phyloP scores from a whole-genome alignment of 306 rosid genomes.

The Styphnolobium japonicum region DNA sequence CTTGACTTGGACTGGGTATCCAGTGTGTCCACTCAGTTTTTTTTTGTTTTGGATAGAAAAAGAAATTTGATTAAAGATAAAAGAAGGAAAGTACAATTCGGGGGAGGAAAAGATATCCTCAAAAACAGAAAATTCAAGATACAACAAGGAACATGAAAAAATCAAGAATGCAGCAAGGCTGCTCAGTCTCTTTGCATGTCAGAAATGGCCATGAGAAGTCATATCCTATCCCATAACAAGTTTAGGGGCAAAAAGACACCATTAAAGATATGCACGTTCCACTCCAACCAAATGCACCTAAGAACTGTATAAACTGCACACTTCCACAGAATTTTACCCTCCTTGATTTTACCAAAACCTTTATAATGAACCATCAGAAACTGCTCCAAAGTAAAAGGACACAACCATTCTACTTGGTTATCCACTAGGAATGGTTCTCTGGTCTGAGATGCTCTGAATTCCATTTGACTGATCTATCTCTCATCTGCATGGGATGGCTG shows the following conservation, averaged over 20 bases:
- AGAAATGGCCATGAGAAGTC: background rate
- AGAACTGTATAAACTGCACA: background rate
- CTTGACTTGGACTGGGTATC: background rate
- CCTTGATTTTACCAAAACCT: background rate
- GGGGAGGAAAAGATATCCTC: background rate
- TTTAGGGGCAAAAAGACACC: background rate
- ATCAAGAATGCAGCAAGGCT: background rate
- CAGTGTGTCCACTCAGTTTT: background rate
- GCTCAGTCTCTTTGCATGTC: background rate
- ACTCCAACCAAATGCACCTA: background rate
- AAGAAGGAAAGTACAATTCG: background rate
- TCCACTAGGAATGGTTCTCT: background rate
- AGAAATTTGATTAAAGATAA: background rate
- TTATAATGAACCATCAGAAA: background rate
- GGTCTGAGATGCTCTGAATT: slow-evolving; percentile 2
- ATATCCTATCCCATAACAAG: background rate
- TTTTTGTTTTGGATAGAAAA: background rate
- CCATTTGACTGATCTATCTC: background rate
- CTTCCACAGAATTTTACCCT: background rate
- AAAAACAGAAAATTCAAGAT: background rate
- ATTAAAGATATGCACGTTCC: background rate
- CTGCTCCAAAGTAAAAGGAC: background rate
- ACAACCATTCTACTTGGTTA: background rate
- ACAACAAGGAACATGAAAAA: background rate
- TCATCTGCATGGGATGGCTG: background rate